These are phyloP conservation scores for Cytospora schulzeri DNA, from an alignment of 2,329 filamentous ascomycete genomes.

Conservation along the genomic window DNA sequence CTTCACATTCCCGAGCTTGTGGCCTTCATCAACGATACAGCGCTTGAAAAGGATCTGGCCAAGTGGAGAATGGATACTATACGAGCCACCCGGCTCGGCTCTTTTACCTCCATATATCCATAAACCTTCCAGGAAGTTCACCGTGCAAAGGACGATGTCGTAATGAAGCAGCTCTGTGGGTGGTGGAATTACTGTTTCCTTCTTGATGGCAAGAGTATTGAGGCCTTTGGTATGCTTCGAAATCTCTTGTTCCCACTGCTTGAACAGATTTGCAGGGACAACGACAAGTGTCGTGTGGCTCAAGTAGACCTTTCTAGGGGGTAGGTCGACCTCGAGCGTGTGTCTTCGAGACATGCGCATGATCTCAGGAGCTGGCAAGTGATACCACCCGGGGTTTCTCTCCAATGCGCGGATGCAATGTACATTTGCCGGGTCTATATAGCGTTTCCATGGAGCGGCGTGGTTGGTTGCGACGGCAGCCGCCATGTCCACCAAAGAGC, in stretches of 20 bases:
- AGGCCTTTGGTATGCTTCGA: slow-evolving; percentile 72
- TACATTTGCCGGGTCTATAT: slow-evolving; percentile 58
- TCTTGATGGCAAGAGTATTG: slow-evolving; percentile 60
- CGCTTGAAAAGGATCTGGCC: slow-evolving; percentile 79
- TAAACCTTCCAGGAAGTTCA: slow-evolving; percentile 69
- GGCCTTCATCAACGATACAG: slow-evolving; percentile 90
- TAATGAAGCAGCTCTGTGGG: slow-evolving; percentile 60
- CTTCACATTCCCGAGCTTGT: slow-evolving; percentile 72
- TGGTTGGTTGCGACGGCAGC: slow-evolving; percentile 68
- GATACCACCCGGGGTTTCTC: slow-evolving; percentile 61
- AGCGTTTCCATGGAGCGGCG: slow-evolving; percentile 69
- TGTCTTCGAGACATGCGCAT: slow-evolving; percentile 43
- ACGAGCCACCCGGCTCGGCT: slow-evolving; percentile 34
- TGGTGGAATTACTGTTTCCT: slow-evolving; percentile 44
- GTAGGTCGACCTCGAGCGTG: slow-evolving; percentile 20
- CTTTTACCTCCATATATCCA: slow-evolving; percentile 46
- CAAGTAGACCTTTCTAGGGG: slow-evolving; percentile 58
- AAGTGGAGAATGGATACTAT: slow-evolving; percentile 58
- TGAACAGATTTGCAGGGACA: slow-evolving; percentile 79
- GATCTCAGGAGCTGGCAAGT: slow-evolving; percentile 49
- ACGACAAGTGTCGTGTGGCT: slow-evolving; percentile 75
- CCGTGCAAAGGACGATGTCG: slow-evolving; percentile 79
- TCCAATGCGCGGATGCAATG: slow-evolving; percentile 58
- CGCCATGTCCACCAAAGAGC: slow-evolving; percentile 73
- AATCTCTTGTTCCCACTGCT: slow-evolving; percentile 85